A percentile compares a stretch with the other conserved stretches of the same genome.
phyloP scores from a whole-genome alignment of 192 early-diverging fungal genomes.

The Backusella psychrophila region DNA sequence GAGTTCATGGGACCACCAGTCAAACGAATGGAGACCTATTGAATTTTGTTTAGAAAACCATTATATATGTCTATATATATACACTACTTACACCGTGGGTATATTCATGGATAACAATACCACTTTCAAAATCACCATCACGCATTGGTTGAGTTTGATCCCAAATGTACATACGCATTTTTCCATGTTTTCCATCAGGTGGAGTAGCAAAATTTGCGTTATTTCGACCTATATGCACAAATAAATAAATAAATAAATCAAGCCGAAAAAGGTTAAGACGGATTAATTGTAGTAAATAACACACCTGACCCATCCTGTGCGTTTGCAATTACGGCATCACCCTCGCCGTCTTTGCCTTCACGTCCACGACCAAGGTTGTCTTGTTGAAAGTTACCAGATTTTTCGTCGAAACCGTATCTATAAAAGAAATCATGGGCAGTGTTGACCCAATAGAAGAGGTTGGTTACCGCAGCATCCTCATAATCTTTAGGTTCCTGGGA shows the following conservation, averaged over 20 bases:
- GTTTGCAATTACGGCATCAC: constrained; percentile 88
- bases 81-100: constrained; percentile 66
- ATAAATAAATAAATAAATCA: neutral
- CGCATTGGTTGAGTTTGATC: constrained; percentile 65
- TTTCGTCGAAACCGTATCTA: constrained; percentile 89
- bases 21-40: constrained; percentile 71
- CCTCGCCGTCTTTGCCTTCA: constrained; percentile 17
- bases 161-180: constrained; percentile 98
- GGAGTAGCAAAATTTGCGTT: constrained; percentile 98
- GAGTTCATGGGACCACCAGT: constrained; percentile 92
- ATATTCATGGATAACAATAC: constrained; percentile 94
- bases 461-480: constrained; percentile 75
- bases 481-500: constrained; percentile 65
- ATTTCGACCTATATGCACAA: constrained; percentile 39
- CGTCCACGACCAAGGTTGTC: constrained; percentile 75
- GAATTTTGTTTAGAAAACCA: neutral
- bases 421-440: constrained; percentile 87
- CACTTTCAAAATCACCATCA: constrained; percentile 89
- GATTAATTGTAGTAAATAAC: neutral
- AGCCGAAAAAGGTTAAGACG: neutral
- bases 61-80: neutral
- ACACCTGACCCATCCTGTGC: constrained; percentile 90
- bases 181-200: constrained; percentile 84
- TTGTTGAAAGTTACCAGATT: constrained; percentile 93
- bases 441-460: constrained; percentile 94